Evolutionary conservation across 345 rosid genomes (phyloP).

Genomic region (Laguncularia racemosa): DNA sequence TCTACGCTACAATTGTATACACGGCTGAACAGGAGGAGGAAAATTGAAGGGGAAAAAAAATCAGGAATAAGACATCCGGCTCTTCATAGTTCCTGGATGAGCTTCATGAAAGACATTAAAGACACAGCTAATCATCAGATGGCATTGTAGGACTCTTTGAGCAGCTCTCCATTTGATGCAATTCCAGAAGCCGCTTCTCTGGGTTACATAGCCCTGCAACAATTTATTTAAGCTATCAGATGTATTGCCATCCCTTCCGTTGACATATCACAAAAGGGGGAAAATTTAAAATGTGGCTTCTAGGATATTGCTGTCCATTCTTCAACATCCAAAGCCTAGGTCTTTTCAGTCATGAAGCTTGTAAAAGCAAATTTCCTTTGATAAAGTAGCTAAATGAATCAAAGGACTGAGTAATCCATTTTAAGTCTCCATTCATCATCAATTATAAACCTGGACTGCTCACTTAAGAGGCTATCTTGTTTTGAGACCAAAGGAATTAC

Average conservation of each 20-base stretch:
- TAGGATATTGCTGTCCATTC: background rate
- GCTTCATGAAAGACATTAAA: background rate
- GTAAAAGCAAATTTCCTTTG: no score
- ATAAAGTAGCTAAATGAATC: no score
- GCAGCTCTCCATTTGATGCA: constrained; percentile 71
- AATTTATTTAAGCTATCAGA: constrained; percentile 5
- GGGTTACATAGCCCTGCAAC: constrained; percentile 75
- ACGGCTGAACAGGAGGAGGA: no score
- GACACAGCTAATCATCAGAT: constrained; percentile 37
- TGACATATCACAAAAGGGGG: background rate
- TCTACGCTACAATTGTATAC: no score
- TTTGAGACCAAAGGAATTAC: no score
- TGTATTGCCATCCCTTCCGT: background rate
- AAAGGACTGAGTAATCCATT: no score
- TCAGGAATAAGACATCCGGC: background rate
- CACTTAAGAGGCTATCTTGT: no score
- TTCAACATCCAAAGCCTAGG: no score
- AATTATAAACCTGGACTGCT: no score
- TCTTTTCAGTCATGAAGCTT: no score
- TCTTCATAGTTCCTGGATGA: background rate
- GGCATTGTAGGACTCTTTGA: constrained; percentile 69
- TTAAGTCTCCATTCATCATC: no score
- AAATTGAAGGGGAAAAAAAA: background rate
- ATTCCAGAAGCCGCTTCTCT: constrained; percentile 63
- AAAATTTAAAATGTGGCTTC: background rate